phyloP scores from a whole-genome alignment of 2,329 filamentous ascomycete species.

The Lachnellula occidentalis region DNA sequence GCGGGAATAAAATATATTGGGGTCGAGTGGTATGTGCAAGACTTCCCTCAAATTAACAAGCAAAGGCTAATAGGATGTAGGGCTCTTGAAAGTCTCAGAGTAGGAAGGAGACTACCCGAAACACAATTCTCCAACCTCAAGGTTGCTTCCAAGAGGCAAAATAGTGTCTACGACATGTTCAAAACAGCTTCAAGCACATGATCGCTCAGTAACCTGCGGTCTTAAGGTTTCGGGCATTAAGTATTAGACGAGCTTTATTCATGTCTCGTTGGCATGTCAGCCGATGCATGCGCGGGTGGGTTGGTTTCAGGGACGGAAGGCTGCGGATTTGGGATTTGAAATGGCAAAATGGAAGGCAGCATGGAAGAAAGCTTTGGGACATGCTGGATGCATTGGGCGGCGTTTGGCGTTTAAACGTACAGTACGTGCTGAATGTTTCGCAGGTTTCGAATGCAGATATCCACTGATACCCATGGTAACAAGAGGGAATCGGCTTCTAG shows the following conservation, averaged over 20 bases:
- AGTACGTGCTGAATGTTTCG: no score
- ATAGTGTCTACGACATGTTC: conserved; percentile 56
- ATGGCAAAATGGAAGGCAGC: conserved; percentile 5
- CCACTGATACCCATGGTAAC: no score
- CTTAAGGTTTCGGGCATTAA: background rate
- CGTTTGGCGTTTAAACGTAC: no score
- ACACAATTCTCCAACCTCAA: conserved; percentile 61
- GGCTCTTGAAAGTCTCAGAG: conserved; percentile 79
- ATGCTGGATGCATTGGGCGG: no score
- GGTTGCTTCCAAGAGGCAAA: conserved; percentile 56
- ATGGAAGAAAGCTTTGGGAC: conserved; percentile 4
- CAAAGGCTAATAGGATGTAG: conserved; percentile 35
- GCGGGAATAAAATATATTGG: conserved; percentile 72
- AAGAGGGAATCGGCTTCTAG: no score
- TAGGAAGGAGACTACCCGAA: conserved; percentile 69
- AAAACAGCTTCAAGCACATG: conserved; percentile 16
- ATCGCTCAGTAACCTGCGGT: background rate
- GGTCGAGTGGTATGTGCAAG: conserved; percentile 63
- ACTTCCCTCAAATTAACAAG: background rate
- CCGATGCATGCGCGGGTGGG: conserved; percentile 11
- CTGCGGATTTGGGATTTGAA: conserved; percentile 15
- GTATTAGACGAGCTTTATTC: background rate
- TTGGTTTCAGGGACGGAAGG: conserved; percentile 12
- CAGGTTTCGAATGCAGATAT: no score
- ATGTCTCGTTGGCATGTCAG: conserved; percentile 3